phyloP scores from a whole-genome alignment of 768 basidiomycete genomes.

The Agrocybe praecox region DNA sequence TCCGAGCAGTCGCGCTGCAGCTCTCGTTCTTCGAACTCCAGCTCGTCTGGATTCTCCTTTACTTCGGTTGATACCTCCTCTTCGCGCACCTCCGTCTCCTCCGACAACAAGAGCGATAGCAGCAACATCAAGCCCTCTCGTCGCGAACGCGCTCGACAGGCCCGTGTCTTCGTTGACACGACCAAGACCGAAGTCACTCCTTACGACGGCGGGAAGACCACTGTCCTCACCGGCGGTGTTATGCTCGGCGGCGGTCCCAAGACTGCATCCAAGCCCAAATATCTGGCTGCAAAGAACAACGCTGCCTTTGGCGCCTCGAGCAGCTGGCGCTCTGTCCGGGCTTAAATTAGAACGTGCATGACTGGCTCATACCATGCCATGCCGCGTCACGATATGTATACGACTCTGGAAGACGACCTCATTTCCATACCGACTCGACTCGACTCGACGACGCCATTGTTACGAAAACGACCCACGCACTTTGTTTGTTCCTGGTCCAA shows the following conservation, averaged over 20 bases:
- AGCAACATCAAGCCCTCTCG: conserved; percentile 56
- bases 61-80: conserved; percentile 50
- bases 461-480: conserved; percentile 17
- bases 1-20: conserved; percentile 71
- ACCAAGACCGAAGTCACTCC: conserved; percentile 80
- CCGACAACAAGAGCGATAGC: conserved; percentile 26
- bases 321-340: conserved; percentile 64
- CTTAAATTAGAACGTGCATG: conserved; percentile 29
- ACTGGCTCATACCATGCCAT: conserved; percentile 6
- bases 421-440: conserved; percentile 14
- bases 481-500: conserved; percentile 9
- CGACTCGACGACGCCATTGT: conserved; percentile 17
- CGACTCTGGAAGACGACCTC: conserved; percentile 26
- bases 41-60: conserved; percentile 58
- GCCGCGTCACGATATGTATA: conserved; percentile 17
- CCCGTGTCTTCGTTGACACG: conserved; percentile 72
- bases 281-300: conserved; percentile 25
- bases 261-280: conserved; percentile 26
- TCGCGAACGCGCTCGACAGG: conserved; percentile 68
- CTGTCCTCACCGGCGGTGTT: conserved; percentile 84
- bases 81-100: conserved; percentile 46
- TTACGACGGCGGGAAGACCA: conserved; percentile 88
- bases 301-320: conserved; percentile 31
- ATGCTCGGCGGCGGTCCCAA: conserved; percentile 71
- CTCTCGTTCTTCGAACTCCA: conserved; percentile 75